Conservation (phyloP, 306 rosid genomes). For the Castanea mollissima region DNA sequence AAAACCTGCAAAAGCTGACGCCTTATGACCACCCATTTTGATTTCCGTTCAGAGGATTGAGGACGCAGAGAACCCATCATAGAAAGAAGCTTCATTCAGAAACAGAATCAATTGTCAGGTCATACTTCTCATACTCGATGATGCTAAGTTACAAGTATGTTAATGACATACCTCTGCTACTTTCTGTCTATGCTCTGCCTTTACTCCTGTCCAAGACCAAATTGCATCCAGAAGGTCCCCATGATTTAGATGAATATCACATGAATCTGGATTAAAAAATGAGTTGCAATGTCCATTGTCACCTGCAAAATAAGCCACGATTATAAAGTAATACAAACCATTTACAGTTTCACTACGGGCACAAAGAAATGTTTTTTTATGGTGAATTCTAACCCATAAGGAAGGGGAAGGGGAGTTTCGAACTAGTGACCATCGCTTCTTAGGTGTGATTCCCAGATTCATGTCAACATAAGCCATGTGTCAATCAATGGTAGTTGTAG, state of each 20-base stretch:
- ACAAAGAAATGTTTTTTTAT: not conserved
- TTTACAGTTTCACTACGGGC: not conserved
- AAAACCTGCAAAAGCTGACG: slow-evolving; percentile 91
- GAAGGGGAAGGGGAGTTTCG: not conserved
- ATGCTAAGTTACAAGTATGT: slow-evolving; percentile 15
- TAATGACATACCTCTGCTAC: slow-evolving; percentile 85
- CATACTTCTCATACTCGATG: slow-evolving; percentile 18
- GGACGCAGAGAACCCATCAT: slow-evolving; percentile 96
- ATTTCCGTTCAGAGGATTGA: slow-evolving; percentile 81
- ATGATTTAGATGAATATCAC: slow-evolving; percentile 90
- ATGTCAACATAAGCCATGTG: not conserved
- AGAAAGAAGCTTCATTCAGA: slow-evolving; percentile 71
- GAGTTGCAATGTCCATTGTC: slow-evolving; percentile 71
- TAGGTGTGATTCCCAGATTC: too few species aligned
- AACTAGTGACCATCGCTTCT: too few species aligned
- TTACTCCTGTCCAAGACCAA: slow-evolving; percentile 96
- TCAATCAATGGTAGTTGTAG: not conserved
- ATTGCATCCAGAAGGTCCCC: slow-evolving; percentile 79
- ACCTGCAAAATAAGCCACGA: slow-evolving; percentile 49
- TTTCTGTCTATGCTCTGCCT: slow-evolving; percentile 77
- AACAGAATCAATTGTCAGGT: slow-evolving; percentile 28
- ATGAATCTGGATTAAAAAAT: slow-evolving; percentile 56
- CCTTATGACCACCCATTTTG: slow-evolving; percentile 86
- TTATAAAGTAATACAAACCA: slow-evolving; percentile 8
- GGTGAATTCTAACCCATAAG: too few species aligned